Base-by-base conservation (phyloP, 1,284 basidiomycete species). In the Meira nashicola region DNA sequence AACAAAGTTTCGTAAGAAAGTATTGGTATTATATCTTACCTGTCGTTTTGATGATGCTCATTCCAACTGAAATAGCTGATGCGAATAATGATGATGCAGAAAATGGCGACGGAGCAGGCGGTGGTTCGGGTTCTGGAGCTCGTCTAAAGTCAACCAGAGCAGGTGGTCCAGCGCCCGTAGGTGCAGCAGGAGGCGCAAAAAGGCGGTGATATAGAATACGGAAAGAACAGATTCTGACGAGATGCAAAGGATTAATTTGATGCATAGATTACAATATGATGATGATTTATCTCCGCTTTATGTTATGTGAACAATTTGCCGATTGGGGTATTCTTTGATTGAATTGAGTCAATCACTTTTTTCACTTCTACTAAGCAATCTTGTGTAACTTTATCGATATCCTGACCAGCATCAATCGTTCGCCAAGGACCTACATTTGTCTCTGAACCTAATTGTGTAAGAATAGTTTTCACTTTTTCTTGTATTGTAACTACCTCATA, bases 401-500 rank as follows among this genome's bases (percentile, higher is more conserved):
- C 65, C 50, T 65, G 57, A 52, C 67, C 63, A 0, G 74, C 74
- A 39, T 77, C 68, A 39, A 77, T 63, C 17, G 65, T 66, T 15
- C 50, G 54, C 74, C 74, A 77, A 14, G 53, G 51, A 10, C 62
- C 69, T 8, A 65, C 73, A 17, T 46, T 64, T 56, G 71, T 65
- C 14, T 73, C 63, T 10, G 58, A 19, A n/a, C 63, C 60, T 2
- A 76, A 63, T 2, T 65, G 48, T 5, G 48, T 40, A 60, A 80
- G 79, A 0, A 65, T 61, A 2, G 67, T 54, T 12, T 76, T 65
- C 5, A 80, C 79, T 52, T 71, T 69, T 21, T 64, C 59, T 58
- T 80, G 79, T 39, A 80, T 70, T 23, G 76, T 75, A 5, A 57
- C 49, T 55, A 70, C 77, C 63, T 82, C 81, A 67, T 80, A 82